Conservation (phyloP, 768 basidiomycete genomes). For the Boletus barrowsii region DNA sequence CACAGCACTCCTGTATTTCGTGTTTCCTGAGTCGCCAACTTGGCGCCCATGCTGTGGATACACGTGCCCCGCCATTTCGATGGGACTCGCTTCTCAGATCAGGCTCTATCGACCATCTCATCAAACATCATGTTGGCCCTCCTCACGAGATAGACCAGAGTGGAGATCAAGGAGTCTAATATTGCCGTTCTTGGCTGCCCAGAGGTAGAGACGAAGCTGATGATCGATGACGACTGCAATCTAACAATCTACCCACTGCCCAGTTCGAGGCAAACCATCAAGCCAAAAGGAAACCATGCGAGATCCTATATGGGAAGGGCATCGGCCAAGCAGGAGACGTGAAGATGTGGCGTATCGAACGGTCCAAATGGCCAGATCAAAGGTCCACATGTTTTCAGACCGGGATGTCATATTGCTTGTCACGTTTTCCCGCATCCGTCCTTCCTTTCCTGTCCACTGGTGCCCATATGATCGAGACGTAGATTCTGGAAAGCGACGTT, state of each 20-base stretch:
- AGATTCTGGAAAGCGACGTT: constrained; percentile 38
- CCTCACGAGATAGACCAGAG: constrained; percentile 4
- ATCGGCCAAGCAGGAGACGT: constrained; percentile 44
- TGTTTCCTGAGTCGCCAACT: not conserved
- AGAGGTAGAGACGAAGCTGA: constrained; percentile 40
- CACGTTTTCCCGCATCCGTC: constrained; percentile 12
- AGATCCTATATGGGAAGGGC: constrained; percentile 43
- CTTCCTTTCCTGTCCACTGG: not conserved
- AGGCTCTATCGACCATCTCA: not conserved
- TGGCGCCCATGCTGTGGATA: constrained; percentile 9
- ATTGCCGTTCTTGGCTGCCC: constrained; percentile 57
- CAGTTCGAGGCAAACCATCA: constrained; percentile 49
- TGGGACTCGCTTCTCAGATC: not conserved
- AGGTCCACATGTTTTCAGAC: constrained; percentile 1
- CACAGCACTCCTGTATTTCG: constrained; percentile 2
- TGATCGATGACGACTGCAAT: not conserved
- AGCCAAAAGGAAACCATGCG: constrained; percentile 48
- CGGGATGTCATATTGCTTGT: constrained; percentile 52
- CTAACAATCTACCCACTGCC: not conserved
- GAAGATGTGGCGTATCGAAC: constrained; percentile 59
- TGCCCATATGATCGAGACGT: constrained; percentile 41
- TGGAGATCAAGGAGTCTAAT: constrained; percentile 62
- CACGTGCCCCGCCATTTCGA: constrained; percentile 15
- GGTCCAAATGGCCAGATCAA: constrained; percentile 42
- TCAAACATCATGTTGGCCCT: constrained; percentile 7